phyloP scores from a whole-genome alignment of 768 basidiomycete species.

The Punctularia strigosozonata region DNA sequence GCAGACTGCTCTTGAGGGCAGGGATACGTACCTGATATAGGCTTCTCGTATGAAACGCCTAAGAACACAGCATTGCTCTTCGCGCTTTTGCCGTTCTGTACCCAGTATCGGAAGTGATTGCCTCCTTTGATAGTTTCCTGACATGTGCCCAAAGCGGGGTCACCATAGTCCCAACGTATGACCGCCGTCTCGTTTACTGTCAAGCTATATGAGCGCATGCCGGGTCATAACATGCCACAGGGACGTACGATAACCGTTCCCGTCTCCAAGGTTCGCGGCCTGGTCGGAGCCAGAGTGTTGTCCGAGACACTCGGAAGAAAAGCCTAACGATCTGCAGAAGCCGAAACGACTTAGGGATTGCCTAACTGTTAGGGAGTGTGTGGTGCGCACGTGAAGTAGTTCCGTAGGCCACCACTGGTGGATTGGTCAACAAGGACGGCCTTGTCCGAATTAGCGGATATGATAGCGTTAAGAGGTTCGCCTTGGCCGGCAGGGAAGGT shows the following conservation, averaged over 20 bases:
- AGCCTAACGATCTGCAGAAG: slow-evolving; percentile 48
- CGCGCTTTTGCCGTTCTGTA: slow-evolving; percentile 46
- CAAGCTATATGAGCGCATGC: background rate
- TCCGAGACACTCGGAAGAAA: slow-evolving; percentile 73
- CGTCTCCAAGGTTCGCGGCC: slow-evolving; percentile 73
- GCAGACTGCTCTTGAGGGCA: background rate
- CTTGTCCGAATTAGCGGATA: slow-evolving; percentile 65
- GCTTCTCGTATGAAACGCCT: slow-evolving; percentile 63
- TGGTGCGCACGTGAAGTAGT: slow-evolving; percentile 64
- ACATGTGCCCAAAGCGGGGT: slow-evolving; percentile 75
- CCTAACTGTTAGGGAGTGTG: background rate
- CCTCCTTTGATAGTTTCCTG: slow-evolving; percentile 79
- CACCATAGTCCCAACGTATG: slow-evolving; percentile 78
- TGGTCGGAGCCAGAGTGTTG: slow-evolving; percentile 65
- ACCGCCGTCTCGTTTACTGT: slow-evolving; percentile 73
- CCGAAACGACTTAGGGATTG: no score
- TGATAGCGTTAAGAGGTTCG: slow-evolving; percentile 78
- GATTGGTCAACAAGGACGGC: slow-evolving; percentile 51
- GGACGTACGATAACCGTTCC: slow-evolving; percentile 52
- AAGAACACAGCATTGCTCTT: slow-evolving; percentile 62
- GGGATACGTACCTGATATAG: slow-evolving; percentile 38
- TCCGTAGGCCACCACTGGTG: slow-evolving; percentile 61
- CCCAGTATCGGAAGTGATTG: slow-evolving; percentile 84
- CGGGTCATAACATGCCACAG: no score
- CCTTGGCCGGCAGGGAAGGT: slow-evolving; percentile 68